phyloP scores from a whole-genome alignment of 306 rosid genomes.

The Astragalus membranaceus region DNA sequence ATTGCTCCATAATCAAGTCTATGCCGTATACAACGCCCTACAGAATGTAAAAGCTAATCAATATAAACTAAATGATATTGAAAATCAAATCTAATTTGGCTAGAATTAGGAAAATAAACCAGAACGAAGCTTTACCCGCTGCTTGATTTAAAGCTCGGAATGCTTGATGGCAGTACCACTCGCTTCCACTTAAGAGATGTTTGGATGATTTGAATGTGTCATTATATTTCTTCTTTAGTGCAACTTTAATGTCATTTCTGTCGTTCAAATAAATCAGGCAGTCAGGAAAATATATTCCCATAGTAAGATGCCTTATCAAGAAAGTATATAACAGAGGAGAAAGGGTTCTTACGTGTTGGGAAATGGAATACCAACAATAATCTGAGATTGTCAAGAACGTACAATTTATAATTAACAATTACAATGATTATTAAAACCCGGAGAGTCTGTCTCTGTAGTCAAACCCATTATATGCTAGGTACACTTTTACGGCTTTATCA shows the following conservation, averaged over 20 bases:
- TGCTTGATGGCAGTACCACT: conserved; percentile 97
- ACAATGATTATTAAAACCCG: not conserved
- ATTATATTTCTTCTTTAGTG: conserved; percentile 74
- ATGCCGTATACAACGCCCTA: conserved; percentile 95
- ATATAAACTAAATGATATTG: not conserved
- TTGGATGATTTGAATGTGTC: conserved; percentile 73
- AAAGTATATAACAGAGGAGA: conserved; percentile 14
- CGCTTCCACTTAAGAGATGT: conserved; percentile 68
- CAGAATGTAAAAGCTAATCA: conserved; percentile 20
- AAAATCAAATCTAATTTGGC: not conserved
- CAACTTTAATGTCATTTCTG: conserved; percentile 81
- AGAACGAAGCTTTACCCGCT: conserved; percentile 52
- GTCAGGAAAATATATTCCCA: conserved; percentile 23
- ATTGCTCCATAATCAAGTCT: conserved; percentile 89
- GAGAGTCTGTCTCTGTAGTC: not conserved
- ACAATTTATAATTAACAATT: conserved; percentile 20
- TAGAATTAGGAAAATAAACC: not conserved
- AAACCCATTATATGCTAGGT: conserved; percentile 11
- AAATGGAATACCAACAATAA: conserved; percentile 91
- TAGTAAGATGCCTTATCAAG: not conserved
- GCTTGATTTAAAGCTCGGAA: conserved; percentile 98
- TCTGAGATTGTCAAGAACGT: conserved; percentile 70
- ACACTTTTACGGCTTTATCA: not conserved
- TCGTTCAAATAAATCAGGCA: conserved; percentile 18
- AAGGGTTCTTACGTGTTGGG: conserved; percentile 76